Evolutionary conservation across 1,139 yeast species (phyloP), one percentile per base, ranked within the genome.

Genomic region (Candida sanyaensis): DNA sequence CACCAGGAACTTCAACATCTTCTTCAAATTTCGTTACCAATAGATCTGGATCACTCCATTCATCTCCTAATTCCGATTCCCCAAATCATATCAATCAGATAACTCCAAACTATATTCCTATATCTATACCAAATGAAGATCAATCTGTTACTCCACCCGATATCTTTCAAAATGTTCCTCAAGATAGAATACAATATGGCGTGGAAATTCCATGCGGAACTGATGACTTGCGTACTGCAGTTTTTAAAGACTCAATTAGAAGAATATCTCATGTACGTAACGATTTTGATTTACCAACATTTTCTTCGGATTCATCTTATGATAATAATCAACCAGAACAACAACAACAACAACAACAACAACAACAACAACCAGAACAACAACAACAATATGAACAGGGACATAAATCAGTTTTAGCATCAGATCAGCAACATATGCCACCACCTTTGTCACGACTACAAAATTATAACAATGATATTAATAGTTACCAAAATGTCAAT

Each of bases 211-310:
- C 52, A 6, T 47, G 53, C 2, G 51, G 59, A 4, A 57, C 53
- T 31, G 60, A 62, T 24, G 59, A 60, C 32, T 50, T 62, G 31
- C 50, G 61, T 30, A 37, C 50, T 36, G 63, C 64, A 1, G 37
- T 62, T 6, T 60, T 60, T 46, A 58, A 54, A 27, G 65, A 62
- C 37, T 47, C 63, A 0, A 50, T 57, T 5, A 46, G 40, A 9
- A 50, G 44, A 40, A 29, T 52, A 24, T 42, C 51, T 12, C 36
- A 34, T 28, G 33, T 42, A 11, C 48, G 42, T 6, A n/a, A 37
- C n/a, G 44, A 38, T 13, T 29, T 47, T 13, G 32, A 36, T 9
- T 28, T 41, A 9, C 41, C 45, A 10, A 34, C 36, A 5, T 42
- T 29, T 36, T 36, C 45, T n/a, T 42, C 45, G 7, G 40, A 37